phyloP scores from a whole-genome alignment of 352 stramenopile genomes.

The Elongisporangium prolatum region DNA sequence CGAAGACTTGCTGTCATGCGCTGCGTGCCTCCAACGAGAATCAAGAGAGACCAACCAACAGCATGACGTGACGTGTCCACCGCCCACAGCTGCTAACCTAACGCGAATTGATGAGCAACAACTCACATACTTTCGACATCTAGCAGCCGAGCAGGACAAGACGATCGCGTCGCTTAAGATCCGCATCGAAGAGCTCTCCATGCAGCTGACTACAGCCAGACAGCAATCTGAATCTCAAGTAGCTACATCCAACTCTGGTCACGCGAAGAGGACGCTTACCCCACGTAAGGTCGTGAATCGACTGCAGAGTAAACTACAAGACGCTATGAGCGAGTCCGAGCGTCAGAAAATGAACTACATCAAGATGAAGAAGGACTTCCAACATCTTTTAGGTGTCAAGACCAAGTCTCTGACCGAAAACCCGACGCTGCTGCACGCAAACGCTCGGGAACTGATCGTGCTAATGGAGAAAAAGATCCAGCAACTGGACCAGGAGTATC shows the following conservation, averaged over 20 bases:
- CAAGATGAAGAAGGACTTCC: constrained; percentile 44
- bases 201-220: constrained; percentile 10
- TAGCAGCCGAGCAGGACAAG: constrained; percentile 47
- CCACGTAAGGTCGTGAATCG: constrained; percentile 18
- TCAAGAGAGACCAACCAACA: not conserved
- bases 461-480: constrained; percentile 38
- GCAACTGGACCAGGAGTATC: constrained; percentile 37
- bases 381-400: constrained; percentile 34
- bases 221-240: not conserved
- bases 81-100: constrained; percentile 20
- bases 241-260: not conserved
- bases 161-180: constrained; percentile 38
- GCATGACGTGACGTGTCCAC: constrained; percentile 1
- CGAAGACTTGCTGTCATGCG: not conserved
- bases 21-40: not conserved
- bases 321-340: constrained; percentile 35
- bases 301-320: constrained; percentile 30
- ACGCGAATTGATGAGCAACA: constrained; percentile 36
- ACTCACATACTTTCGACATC: constrained; percentile 36
- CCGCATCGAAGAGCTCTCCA: constrained; percentile 36
- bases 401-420: constrained; percentile 37
- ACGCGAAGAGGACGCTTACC: constrained; percentile 4
- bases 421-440: constrained; percentile 21
- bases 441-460: constrained; percentile 25
- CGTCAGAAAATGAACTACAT: constrained; percentile 37